Evolutionary conservation across 495 filamentous ascomycete genomes (phyloP), one percentile per base, ranked within the genome.

Genomic region (Aspergillus incahuasiensis): DNA sequence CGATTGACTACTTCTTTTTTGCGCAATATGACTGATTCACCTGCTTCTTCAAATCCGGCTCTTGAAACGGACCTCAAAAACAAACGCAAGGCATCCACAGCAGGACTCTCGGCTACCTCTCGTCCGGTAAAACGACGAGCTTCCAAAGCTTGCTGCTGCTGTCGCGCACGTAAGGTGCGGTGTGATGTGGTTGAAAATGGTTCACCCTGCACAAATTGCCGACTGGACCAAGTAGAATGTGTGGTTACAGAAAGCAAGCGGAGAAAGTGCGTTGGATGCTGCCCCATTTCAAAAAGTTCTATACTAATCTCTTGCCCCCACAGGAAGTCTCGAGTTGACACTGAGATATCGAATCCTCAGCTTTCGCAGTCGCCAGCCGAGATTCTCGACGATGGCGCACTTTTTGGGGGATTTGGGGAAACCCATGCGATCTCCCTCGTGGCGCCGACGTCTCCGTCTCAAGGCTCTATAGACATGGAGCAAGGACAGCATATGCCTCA

Each of bases 141-240:
- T 3, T 88, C 91, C 6, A 87, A 91, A 52, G 91, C 91, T 20
- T 96, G 91, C 66, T 87, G 89, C 60, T 89, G 86, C 60, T 96
- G 91, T 65, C 80, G 91, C 51, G 82, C 87, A 21, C 84, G 91
- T 61, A 96, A 96, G 69, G 91, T 96, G n/a, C 80, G 91, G 45
- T 96, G 91, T 74, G 90, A 96, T 74, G 91, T 95, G 56, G 89
- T 92, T 42, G 89, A 95, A 61, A 86, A 86, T 71, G 87, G 88
- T 32, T 83, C 86, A 24, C 91, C 91, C 5, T 96, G 91, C 67
- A 90, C 87, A 18, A 96, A 95, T 73, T 96, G 91, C 74, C 80
- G 88, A 24, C 77, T 91, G 70, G 91, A 96, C 68, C 85, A 89
- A 60, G 90, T 95, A 50, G 86, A 90, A 60, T 96, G 91, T 73